phyloP scores from a whole-genome alignment of 106 monocot species.

The Apostasia ramifera region DNA sequence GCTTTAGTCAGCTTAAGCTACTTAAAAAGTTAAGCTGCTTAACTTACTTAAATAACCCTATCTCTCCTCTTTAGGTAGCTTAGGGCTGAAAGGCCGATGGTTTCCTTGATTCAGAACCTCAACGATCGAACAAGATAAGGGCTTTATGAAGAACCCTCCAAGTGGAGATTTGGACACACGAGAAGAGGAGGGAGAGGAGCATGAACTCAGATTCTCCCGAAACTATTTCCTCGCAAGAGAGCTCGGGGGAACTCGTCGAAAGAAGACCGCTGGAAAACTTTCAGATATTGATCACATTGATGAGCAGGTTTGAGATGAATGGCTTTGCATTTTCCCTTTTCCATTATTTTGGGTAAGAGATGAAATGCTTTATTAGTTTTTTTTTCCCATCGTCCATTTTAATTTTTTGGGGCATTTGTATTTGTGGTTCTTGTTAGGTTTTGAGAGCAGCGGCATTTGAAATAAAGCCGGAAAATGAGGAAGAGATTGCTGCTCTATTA shows the following conservation, averaged over 20 bases:
- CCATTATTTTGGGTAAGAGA: too few relatives aligned
- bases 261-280: constrained; percentile 57
- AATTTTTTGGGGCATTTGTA: neutral
- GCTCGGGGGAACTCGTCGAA: constrained; percentile 28
- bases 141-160: too few relatives aligned
- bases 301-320: constrained; percentile 42
- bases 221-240: constrained; percentile 90
- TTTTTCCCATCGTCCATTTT: neutral
- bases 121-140: too few relatives aligned
- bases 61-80: too few relatives aligned
- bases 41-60: too few relatives aligned
- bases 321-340: neutral
- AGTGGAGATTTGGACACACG: too few relatives aligned
- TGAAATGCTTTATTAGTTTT: too few relatives aligned
- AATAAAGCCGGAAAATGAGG: constrained; percentile 31
- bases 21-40: too few relatives aligned
- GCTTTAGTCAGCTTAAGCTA: too few relatives aligned
- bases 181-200: constrained; percentile 45
- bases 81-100: too few relatives aligned
- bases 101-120: too few relatives aligned
- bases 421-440: constrained; percentile 16
- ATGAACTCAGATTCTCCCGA: constrained; percentile 76
- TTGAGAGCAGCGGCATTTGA: constrained; percentile 28
- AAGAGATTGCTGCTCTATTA: constrained; percentile 26
- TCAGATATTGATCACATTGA: constrained; percentile 65